phyloP scores from a whole-genome alignment of 2,329 filamentous ascomycete species.

The Alternaria hordeiaustralica region DNA sequence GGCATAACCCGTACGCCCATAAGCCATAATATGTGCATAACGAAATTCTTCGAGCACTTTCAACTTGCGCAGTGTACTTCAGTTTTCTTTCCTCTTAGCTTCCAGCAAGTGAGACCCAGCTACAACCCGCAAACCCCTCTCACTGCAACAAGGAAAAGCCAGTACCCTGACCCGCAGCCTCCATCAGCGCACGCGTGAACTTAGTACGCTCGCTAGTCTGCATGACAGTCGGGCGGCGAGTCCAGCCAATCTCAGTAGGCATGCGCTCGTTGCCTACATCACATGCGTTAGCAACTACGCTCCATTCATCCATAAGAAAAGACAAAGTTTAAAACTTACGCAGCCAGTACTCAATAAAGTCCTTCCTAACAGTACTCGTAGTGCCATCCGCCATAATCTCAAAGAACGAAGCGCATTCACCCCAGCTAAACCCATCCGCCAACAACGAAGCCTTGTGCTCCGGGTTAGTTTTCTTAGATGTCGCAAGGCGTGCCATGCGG shows the following conservation, averaged over 20 bases:
- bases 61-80: too few species aligned
- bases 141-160: background rate
- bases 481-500: constrained; percentile 4
- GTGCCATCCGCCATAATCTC: constrained; percentile 13
- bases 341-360: constrained; percentile 14
- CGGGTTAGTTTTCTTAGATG: constrained; percentile 8
- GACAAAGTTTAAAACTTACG: constrained; percentile 1
- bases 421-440: constrained; percentile 11
- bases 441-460: constrained; percentile 7
- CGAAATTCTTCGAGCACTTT: background rate
- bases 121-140: background rate
- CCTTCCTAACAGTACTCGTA: constrained; percentile 10
- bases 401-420: constrained; percentile 13
- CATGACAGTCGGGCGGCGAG: constrained; percentile 10
- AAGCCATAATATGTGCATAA: background rate
- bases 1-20: background rate
- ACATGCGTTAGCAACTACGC: background rate
- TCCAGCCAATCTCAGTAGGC: constrained; percentile 13
- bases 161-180: constrained; percentile 5
- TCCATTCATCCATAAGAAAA: background rate
- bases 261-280: constrained; percentile 7
- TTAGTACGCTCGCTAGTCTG: constrained; percentile 13
- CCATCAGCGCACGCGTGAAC: constrained; percentile 10
- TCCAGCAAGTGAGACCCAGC: background rate
- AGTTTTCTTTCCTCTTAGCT: too few species aligned